phyloP scores from a whole-genome alignment of 495 filamentous ascomycete genomes.

The Aspergillus cavernicola region DNA sequence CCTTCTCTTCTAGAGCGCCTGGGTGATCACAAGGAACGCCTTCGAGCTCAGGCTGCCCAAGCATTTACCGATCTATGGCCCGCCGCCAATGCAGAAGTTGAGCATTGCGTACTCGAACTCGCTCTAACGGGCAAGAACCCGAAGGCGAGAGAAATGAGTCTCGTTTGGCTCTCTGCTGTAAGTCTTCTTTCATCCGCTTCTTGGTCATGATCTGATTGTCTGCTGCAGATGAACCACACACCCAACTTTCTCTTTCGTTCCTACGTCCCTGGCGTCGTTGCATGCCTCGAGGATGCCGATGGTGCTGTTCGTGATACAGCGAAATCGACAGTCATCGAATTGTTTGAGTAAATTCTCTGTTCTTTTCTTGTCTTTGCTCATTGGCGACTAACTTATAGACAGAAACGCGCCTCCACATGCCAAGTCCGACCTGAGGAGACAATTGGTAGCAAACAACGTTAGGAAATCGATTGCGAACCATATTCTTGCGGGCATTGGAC shows the following conservation, averaged over 20 bases:
- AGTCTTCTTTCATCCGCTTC: slow-evolving; percentile 30
- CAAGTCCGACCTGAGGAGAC: slow-evolving; percentile 82
- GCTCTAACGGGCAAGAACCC: slow-evolving; percentile 77
- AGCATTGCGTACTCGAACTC: slow-evolving; percentile 71
- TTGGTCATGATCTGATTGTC: slow-evolving; percentile 17
- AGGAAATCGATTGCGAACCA: slow-evolving; percentile 77
- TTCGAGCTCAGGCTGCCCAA: slow-evolving; percentile 65
- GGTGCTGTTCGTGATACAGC: slow-evolving; percentile 78
- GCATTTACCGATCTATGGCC: slow-evolving; percentile 69
- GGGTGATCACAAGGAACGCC: slow-evolving; percentile 82
- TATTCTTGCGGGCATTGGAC: slow-evolving; percentile 68
- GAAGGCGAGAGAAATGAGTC: slow-evolving; percentile 73
- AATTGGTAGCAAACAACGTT: slow-evolving; percentile 73
- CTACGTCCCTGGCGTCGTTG: slow-evolving; percentile 79
- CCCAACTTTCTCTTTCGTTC: slow-evolving; percentile 71
- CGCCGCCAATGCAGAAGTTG: slow-evolving; percentile 64
- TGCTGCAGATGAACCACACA: slow-evolving; percentile 67
- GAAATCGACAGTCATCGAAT: slow-evolving; percentile 73
- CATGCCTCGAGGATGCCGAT: slow-evolving; percentile 85
- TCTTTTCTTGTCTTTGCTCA: background rate
- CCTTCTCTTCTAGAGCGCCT: slow-evolving; percentile 79
- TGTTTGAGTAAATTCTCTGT: slow-evolving; percentile 63
- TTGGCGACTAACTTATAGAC: slow-evolving; percentile 8
- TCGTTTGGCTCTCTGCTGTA: slow-evolving; percentile 74
- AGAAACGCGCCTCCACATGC: slow-evolving; percentile 76